phyloP scores from a whole-genome alignment of 139 green algal species.

The Chloropicon primus region DNA sequence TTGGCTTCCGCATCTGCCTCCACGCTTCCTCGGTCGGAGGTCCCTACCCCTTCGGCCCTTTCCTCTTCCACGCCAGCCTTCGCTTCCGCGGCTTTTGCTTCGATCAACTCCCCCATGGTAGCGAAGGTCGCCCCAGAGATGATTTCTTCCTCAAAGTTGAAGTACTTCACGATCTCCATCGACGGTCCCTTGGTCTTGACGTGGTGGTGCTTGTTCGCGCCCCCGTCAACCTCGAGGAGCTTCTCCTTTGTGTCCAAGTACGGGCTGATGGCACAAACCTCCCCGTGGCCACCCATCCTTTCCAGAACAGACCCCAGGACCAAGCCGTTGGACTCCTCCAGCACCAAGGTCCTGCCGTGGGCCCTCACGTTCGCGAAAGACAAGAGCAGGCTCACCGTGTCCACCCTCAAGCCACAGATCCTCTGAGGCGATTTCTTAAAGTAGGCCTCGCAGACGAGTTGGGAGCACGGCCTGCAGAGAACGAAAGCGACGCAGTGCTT shows the following conservation, averaged over 20 bases:
- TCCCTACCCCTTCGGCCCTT: background rate
- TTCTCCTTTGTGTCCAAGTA: background rate
- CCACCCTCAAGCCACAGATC: constrained; percentile 47
- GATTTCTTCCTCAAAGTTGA: constrained; percentile 6
- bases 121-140: background rate
- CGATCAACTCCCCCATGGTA: background rate
- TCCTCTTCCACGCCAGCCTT: background rate
- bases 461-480: constrained; percentile 34
- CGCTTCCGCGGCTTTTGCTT: background rate
- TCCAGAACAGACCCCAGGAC: constrained; percentile 54
- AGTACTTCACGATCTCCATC: background rate
- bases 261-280: background rate
- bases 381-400: constrained; percentile 57
- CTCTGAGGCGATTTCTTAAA: constrained; percentile 24
- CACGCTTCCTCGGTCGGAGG: background rate
- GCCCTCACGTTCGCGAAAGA: constrained; percentile 57
- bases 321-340: constrained; percentile 51
- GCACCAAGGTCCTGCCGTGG: constrained; percentile 40
- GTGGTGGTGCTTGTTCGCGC: background rate
- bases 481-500: constrained; percentile 34
- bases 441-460: constrained; percentile 33
- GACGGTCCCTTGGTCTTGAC: background rate
- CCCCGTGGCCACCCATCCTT: constrained; percentile 41
- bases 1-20: background rate
- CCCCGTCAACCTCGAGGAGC: background rate